phyloP scores from a whole-genome alignment of 2,329 filamentous ascomycete genomes.

The Sclerotinia minor region DNA sequence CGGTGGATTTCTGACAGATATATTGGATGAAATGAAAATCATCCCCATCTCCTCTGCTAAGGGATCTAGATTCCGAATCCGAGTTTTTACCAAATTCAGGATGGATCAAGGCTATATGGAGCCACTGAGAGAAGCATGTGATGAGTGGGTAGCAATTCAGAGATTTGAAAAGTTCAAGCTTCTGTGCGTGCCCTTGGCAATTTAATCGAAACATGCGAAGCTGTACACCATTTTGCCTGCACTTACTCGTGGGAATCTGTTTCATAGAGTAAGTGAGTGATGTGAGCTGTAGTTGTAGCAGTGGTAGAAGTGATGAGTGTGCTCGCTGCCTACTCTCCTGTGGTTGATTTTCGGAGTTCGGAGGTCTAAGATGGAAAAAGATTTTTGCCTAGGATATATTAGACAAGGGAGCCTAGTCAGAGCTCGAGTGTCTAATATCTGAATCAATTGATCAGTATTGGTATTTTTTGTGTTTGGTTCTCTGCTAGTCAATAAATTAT shows the following conservation, averaged over 20 bases:
- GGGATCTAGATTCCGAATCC: neutral
- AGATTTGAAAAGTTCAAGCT: neutral
- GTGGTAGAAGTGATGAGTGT: neutral
- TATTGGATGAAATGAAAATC: neutral
- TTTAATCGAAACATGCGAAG: neutral
- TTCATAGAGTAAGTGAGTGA: neutral
- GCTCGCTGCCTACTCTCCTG: neutral
- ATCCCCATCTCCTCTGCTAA: neutral
- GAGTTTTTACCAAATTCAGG: neutral
- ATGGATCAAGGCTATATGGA: neutral
- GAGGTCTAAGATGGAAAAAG: neutral
- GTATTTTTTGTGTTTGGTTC: neutral
- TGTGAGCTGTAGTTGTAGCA: no score
- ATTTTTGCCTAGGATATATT: slow-evolving; percentile 4
- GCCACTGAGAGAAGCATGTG: neutral
- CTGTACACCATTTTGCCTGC: no score
- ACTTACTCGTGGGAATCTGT: neutral
- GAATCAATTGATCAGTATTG: neutral
- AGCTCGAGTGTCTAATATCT: neutral
- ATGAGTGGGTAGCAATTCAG: neutral
- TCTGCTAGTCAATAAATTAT: neutral
- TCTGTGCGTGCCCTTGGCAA: neutral
- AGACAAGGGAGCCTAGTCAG: slow-evolving; percentile 12
- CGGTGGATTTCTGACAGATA: neutral
- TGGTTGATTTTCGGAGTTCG: slow-evolving; percentile 17